Conservation (phyloP, 2,329 filamentous ascomycete species). For the Escovopsis weberi region DNA sequence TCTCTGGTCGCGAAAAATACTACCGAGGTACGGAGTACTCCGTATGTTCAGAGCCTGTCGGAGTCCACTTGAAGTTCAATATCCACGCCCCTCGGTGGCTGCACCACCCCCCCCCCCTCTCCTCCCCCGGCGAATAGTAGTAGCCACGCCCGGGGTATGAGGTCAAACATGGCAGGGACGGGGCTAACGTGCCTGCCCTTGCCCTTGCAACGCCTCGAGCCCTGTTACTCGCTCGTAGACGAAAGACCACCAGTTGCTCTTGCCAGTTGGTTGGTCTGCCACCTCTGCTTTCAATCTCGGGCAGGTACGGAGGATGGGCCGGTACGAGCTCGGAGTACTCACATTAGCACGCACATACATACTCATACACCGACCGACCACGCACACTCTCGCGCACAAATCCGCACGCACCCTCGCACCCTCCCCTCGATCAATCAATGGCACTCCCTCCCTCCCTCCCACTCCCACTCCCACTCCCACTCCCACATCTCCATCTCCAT, state of each 20-base stretch:
- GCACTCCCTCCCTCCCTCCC: neutral
- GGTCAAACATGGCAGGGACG: neutral
- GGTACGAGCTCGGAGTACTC: neutral
- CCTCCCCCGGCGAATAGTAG: no score
- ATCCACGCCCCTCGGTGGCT: no score
- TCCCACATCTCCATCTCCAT: no score
- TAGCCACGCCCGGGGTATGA: neutral
- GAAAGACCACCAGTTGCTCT: neutral
- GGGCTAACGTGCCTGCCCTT: neutral
- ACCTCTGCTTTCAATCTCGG: neutral
- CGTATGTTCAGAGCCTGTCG: no score
- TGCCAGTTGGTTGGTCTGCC: neutral
- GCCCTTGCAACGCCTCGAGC: conserved; percentile 1
- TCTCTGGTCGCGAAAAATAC: no score
- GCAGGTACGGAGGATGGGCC: no score
- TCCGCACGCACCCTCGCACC: no score
- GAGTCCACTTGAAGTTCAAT: no score
- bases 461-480: conserved; percentile 1
- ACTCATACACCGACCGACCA: neutral
- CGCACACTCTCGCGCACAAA: no score
- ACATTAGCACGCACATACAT: neutral
- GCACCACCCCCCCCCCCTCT: no score
- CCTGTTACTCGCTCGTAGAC: neutral
- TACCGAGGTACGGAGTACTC: no score
- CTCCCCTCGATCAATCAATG: no score